phyloP scores from a whole-genome alignment of 2,329 filamentous ascomycete species.

The Fusarium sublunatum region DNA sequence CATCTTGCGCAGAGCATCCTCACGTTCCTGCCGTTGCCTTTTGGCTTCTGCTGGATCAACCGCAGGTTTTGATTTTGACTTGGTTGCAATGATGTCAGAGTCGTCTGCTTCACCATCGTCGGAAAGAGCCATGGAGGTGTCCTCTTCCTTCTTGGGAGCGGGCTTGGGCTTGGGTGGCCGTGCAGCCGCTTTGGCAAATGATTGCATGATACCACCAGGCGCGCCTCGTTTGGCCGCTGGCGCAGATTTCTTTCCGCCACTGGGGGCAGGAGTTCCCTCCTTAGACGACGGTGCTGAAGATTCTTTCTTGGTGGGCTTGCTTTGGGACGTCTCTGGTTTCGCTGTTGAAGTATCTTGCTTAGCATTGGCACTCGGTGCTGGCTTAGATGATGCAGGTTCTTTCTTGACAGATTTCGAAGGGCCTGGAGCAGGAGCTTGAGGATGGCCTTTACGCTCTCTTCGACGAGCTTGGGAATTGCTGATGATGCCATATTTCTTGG shows the following conservation, averaged over 20 bases:
- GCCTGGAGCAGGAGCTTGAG: slow-evolving; percentile 42
- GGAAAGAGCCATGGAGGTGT: slow-evolving; percentile 49
- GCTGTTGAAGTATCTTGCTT: slow-evolving; percentile 33
- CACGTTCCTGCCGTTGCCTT: slow-evolving; percentile 51
- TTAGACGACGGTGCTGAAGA: slow-evolving; percentile 38
- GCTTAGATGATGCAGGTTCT: slow-evolving; percentile 26
- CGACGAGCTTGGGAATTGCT: slow-evolving; percentile 74
- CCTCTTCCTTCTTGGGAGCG: slow-evolving; percentile 50
- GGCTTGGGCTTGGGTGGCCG: slow-evolving; percentile 63
- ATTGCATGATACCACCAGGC: slow-evolving; percentile 76
- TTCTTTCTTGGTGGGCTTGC: slow-evolving; percentile 49
- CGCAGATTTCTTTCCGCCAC: slow-evolving; percentile 49
- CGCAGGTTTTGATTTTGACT: slow-evolving; percentile 36
- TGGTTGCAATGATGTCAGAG: slow-evolving; percentile 48
- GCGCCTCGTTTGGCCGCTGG: slow-evolving; percentile 65
- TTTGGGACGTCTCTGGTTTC: slow-evolving; percentile 16
- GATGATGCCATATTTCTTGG: slow-evolving; percentile 77
- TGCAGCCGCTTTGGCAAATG: slow-evolving; percentile 74
- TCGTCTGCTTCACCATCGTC: slow-evolving; percentile 57
- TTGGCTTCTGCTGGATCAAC: slow-evolving; percentile 42
- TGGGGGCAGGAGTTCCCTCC: slow-evolving; percentile 44
- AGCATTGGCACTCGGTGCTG: slow-evolving; percentile 40
- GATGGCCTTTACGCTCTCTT: slow-evolving; percentile 56
- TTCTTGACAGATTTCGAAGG: slow-evolving; percentile 41
- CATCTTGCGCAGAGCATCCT: slow-evolving; percentile 55